phyloP scores from a whole-genome alignment of 495 filamentous ascomycete genomes.

The Penicillium cinerascens region DNA sequence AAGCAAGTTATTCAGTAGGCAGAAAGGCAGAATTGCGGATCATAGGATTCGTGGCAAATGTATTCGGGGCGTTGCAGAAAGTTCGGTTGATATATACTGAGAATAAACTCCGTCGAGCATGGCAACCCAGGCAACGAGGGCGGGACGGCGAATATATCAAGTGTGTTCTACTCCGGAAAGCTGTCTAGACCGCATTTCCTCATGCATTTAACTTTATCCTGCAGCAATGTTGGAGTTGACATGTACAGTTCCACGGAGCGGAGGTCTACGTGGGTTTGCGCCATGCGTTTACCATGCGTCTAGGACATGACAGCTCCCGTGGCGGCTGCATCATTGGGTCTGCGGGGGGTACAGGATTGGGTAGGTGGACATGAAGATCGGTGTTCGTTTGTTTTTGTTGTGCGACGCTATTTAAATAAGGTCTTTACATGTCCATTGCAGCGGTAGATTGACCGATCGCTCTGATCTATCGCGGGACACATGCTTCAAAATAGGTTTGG shows the following conservation, averaged over 20 bases:
- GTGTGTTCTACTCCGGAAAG: background rate
- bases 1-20: background rate
- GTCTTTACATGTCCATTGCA: background rate
- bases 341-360: background rate
- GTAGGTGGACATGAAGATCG: background rate
- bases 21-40: background rate
- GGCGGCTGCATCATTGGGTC: background rate
- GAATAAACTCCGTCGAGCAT: background rate
- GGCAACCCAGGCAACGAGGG: background rate
- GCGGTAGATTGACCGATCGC: background rate
- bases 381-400: background rate
- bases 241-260: slow-evolving; percentile 1
- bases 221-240: slow-evolving; percentile 6
- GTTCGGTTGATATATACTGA: background rate
- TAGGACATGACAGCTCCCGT: slow-evolving; percentile 6
- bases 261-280: slow-evolving; percentile 1
- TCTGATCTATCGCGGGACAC: slow-evolving; percentile 3
- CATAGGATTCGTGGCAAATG: background rate
- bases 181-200: background rate
- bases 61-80: background rate
- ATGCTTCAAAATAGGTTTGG: too few relatives aligned
- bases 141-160: background rate
- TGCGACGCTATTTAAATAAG: background rate
- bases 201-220: background rate
- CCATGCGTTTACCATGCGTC: background rate